Percentiles rank a stretch among this genome's conserved stretches.
These are phyloP conservation scores for Microdochium nivale DNA, from an alignment of 2,329 filamentous ascomycete species.

Conservation along the genomic window DNA sequence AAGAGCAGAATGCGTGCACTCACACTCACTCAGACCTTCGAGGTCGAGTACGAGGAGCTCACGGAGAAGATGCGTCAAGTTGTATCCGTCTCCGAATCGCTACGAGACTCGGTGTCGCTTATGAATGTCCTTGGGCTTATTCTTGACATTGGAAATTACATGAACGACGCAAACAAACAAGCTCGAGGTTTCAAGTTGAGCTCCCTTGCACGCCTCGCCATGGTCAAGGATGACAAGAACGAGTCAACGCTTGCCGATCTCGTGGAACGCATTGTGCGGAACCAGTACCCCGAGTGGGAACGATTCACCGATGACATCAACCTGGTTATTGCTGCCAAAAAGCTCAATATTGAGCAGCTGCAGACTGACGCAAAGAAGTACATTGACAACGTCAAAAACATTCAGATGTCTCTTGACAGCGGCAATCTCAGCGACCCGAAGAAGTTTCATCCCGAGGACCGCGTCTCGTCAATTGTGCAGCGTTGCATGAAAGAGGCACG, in stretches of 20 bases:
- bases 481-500: constrained; percentile 93
- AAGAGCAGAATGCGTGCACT: constrained; percentile 94
- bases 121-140: constrained; percentile 97
- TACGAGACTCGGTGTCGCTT: constrained; percentile 83
- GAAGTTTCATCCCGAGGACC: constrained; percentile 96
- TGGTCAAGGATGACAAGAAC: constrained; percentile 99
- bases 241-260: constrained; percentile 92
- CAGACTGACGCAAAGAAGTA: constrained; percentile 82
- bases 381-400: constrained; percentile 88
- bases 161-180: constrained; percentile 99
- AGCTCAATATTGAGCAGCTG: constrained; percentile 91
- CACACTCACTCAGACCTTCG: constrained; percentile 72
- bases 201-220: constrained; percentile 82
- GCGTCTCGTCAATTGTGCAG: constrained; percentile 85
- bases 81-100: constrained; percentile 77
- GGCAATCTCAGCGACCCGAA: constrained; percentile 94
- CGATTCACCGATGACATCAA: constrained; percentile 76
- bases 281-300: constrained; percentile 95
- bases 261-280: constrained; percentile 91
- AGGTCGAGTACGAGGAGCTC: constrained; percentile 86
- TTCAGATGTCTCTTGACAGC: constrained; percentile 84
- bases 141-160: constrained; percentile 97
- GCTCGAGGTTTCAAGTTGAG: constrained; percentile 96
- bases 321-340: constrained; percentile 71
- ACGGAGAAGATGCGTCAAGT: constrained; percentile 77